A percentile compares a stretch with the other conserved stretches of the same genome.
These are phyloP conservation scores for Calonectria pseudoturangicola DNA, from an alignment of 2,329 filamentous ascomycete genomes.

Conservation along the genomic window DNA sequence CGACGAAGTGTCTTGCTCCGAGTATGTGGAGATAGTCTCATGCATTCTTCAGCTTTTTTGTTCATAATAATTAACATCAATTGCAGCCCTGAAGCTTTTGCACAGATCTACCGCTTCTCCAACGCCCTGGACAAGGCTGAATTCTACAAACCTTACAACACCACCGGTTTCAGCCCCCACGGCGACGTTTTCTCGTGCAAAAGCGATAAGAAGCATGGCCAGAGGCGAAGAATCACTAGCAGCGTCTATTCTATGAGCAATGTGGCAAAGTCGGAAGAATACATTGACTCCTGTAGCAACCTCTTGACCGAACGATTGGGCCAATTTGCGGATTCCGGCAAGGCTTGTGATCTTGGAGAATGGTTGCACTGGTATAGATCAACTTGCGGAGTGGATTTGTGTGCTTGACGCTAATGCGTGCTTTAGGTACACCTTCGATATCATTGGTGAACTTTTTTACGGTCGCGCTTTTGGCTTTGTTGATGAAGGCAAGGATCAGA, in stretches of 20 bases:
- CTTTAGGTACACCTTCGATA: slow-evolving; percentile 36
- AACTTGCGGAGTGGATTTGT: rapidly evolving
- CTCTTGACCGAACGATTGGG: slow-evolving; percentile 23
- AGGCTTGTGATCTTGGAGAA: slow-evolving; percentile 15
- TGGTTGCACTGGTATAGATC: slow-evolving; percentile 32
- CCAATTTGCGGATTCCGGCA: slow-evolving; percentile 22
- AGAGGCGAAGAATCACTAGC: slow-evolving; percentile 26
- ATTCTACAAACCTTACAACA: slow-evolving; percentile 24
- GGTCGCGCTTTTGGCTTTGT: slow-evolving; percentile 37
- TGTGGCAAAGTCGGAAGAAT: slow-evolving; percentile 23
- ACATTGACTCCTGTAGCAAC: slow-evolving; percentile 27
- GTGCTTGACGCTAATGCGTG: neutral
- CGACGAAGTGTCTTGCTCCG: neutral
- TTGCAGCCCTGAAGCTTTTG: slow-evolving; percentile 25
- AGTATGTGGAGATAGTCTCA: neutral
- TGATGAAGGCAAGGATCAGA: slow-evolving; percentile 25
- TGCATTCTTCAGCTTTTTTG: too few species aligned
- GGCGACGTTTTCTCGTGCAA: slow-evolving; percentile 19
- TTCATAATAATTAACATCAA: neutral
- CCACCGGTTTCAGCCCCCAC: slow-evolving; percentile 10
- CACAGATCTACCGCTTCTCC: slow-evolving; percentile 18
- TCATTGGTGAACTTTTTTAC: slow-evolving; percentile 37
- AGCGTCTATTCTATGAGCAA: slow-evolving; percentile 32
- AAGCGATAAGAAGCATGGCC: slow-evolving; percentile 22
- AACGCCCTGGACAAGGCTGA: slow-evolving; percentile 22